These are phyloP conservation scores for Raffaelea deltoideospora DNA, from an alignment of 2,329 filamentous ascomycete genomes.

Conservation along the genomic window DNA sequence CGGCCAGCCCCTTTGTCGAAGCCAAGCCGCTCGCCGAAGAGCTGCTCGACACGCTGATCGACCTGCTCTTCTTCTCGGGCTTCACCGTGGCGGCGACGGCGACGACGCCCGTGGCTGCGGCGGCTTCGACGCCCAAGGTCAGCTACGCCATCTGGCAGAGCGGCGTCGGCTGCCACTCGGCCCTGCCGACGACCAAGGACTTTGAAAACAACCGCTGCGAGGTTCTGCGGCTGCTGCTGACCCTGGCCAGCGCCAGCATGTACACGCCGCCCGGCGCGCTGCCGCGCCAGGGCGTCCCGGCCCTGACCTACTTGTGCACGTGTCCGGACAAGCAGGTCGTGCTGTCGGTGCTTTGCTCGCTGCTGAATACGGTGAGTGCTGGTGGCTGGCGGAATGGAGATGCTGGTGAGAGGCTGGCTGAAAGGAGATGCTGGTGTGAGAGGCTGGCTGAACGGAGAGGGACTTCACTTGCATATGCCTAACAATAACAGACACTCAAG, in stretches of 20 bases:
- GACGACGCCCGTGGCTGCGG: constrained; percentile 16
- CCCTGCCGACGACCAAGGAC: constrained; percentile 77
- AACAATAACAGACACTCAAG: constrained; percentile 83
- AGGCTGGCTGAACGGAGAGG: too few relatives aligned
- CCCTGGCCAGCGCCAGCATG: constrained; percentile 80
- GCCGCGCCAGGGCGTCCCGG: constrained; percentile 67
- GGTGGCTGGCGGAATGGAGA: too few relatives aligned
- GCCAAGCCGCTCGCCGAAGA: constrained; percentile 83
- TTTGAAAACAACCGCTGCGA: constrained; percentile 88
- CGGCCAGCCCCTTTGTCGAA: constrained; percentile 49
- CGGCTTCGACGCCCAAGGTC: constrained; percentile 58
- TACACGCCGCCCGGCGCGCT: constrained; percentile 71
- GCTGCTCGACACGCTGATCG: constrained; percentile 75
- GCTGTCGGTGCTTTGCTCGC: constrained; percentile 75
- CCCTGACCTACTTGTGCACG: constrained; percentile 79
- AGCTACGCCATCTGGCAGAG: constrained; percentile 96
- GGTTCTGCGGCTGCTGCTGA: constrained; percentile 71
- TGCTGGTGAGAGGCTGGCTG: too few relatives aligned
- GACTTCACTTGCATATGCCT: too few relatives aligned
- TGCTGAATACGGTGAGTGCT: constrained; percentile 78
- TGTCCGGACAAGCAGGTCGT: constrained; percentile 85
- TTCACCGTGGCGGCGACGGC: constrained; percentile 68
- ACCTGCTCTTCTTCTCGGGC: constrained; percentile 81
- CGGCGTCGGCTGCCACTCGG: constrained; percentile 86
- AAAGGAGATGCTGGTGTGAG: too few relatives aligned